phyloP scores from a whole-genome alignment of 768 basidiomycete genomes.

The Bullera alba region DNA sequence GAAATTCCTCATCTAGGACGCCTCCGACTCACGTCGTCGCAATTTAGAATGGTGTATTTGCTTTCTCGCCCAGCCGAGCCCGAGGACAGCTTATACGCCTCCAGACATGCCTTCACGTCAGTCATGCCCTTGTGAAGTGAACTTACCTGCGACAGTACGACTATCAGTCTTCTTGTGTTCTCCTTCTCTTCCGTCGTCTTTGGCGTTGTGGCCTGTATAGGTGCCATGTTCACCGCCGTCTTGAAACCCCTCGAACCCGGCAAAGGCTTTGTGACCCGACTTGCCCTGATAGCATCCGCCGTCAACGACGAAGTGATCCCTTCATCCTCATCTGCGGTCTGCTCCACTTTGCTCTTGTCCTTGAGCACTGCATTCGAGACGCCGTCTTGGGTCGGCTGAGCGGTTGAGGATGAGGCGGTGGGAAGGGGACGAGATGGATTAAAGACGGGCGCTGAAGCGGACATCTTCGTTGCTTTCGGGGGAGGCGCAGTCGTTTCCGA shows the following conservation, averaged over 20 bases:
- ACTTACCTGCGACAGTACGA: constrained; percentile 58
- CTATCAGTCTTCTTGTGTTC: constrained; percentile 63
- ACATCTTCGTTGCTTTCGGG: constrained; percentile 35
- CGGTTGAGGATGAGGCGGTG: neutral
- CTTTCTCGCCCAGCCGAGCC: constrained; percentile 60
- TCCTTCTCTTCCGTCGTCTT: constrained; percentile 50
- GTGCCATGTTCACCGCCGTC: constrained; percentile 49
- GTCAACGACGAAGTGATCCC: neutral
- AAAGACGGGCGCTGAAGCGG: constrained; percentile 34
- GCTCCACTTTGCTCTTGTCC: neutral
- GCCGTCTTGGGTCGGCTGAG: neutral
- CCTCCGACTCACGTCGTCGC: too few species aligned
- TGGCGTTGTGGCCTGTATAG: constrained; percentile 70
- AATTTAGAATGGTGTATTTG: constrained; percentile 94
- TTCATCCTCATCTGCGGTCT: neutral
- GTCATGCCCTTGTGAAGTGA: neutral
- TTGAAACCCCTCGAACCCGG: constrained; percentile 20
- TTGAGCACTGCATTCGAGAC: neutral
- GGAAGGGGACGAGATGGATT: constrained; percentile 22
- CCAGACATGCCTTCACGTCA: constrained; percentile 70
- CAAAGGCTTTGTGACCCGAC: constrained; percentile 31
- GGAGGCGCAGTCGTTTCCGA: constrained; percentile 9
- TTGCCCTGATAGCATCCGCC: constrained; percentile 10
- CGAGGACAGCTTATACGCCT: constrained; percentile 79
- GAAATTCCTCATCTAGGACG: too few species aligned